Conservation (phyloP, 2,329 filamentous ascomycete species). For the Alternaria brassicicola region DNA sequence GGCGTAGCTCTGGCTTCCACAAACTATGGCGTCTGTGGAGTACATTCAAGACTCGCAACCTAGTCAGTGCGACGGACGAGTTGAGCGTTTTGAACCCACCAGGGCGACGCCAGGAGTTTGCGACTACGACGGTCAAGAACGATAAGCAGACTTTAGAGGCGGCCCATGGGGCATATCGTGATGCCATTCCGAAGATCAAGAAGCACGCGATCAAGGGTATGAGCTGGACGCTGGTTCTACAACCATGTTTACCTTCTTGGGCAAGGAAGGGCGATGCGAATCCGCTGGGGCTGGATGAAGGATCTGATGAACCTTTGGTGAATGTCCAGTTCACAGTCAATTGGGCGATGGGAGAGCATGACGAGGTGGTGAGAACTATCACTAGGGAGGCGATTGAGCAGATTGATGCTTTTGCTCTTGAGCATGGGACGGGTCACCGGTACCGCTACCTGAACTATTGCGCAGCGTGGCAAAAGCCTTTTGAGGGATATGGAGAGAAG, state of each 20-base stretch:
- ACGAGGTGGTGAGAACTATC: conserved; percentile 34
- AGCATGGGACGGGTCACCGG: conserved; percentile 20
- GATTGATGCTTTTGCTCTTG: conserved; percentile 40
- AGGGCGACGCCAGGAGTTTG: conserved; percentile 37
- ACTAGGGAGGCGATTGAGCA: conserved; percentile 37
- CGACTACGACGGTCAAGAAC: conserved; percentile 48
- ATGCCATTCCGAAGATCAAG: conserved; percentile 34
- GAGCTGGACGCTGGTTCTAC: conserved; percentile 42
- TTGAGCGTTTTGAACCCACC: conserved; percentile 27
- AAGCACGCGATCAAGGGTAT: conserved; percentile 32
- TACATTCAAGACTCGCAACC: conserved; percentile 39
- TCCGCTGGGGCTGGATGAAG: conserved; percentile 17
- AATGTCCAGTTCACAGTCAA: conserved; percentile 46
- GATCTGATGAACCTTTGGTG: conserved; percentile 35
- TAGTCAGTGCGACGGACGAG: conserved; percentile 46
- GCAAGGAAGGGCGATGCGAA: conserved; percentile 21
- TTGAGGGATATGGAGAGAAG: conserved; percentile 40
- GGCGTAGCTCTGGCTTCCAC: conserved; percentile 39
- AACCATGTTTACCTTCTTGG: conserved; percentile 25
- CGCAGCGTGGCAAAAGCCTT: conserved; percentile 46
- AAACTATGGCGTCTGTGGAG: conserved; percentile 45
- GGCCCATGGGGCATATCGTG: conserved; percentile 33
- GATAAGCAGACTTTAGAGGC: conserved; percentile 39
- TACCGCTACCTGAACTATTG: conserved; percentile 48
- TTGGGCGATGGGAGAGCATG: conserved; percentile 37